Evolutionary conservation across 192 early-diverging fungal genomes (phyloP).

Genomic region (Linnemannia hyalina): DNA sequence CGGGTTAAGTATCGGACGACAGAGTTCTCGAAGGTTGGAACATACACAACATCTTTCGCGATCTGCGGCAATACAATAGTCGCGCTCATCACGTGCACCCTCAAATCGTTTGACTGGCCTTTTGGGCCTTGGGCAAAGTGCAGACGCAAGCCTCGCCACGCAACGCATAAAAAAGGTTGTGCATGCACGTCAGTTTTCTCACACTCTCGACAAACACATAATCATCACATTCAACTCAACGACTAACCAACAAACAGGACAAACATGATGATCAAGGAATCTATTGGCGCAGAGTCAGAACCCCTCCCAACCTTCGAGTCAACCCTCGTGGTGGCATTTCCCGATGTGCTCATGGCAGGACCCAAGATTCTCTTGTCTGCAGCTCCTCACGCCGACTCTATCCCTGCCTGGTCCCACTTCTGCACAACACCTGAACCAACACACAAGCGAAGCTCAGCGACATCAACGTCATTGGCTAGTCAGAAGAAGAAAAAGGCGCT

Average conservation of each 20-base stretch:
- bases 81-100: neutral
- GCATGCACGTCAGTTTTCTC: too few species aligned
- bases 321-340: slow-evolving; percentile 42
- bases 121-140: too few species aligned
- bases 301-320: slow-evolving; percentile 30
- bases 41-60: too few species aligned
- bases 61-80: neutral
- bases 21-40: too few species aligned
- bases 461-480: neutral
- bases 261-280: slow-evolving; percentile 31
- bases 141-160: too few species aligned
- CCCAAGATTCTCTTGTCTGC: slow-evolving; percentile 30
- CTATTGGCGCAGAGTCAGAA: neutral
- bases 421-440: slow-evolving; percentile 6
- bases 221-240: neutral
- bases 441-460: neutral
- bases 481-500: neutral
- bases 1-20: too few species aligned
- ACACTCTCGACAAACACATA: neutral
- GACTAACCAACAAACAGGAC: neutral
- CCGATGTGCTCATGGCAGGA: slow-evolving; percentile 45
- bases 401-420: slow-evolving; percentile 36
- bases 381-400: slow-evolving; percentile 2
- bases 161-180: neutral
- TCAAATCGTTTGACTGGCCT: neutral